Evolutionary conservation across 106 monocot species (phyloP), one percentile per base, ranked within the genome.

Genomic region (Dendrobium huoshanense): DNA sequence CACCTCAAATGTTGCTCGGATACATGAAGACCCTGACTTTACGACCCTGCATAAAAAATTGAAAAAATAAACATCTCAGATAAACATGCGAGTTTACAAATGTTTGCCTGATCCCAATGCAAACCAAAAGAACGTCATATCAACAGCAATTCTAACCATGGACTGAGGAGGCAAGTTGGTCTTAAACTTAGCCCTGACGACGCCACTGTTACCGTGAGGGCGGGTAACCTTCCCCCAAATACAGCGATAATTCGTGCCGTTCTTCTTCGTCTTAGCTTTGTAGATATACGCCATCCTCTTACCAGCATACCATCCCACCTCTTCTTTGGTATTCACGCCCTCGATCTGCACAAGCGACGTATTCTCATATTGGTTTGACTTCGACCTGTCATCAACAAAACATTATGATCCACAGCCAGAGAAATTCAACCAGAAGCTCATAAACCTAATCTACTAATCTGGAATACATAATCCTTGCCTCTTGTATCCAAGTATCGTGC

Each of bases 121-220:
- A 56, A 56, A 56, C 3, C 56, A 56, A 11, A 3, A 56, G 56
- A 56, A 56, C 56, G 56, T 3, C 65, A 11, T 1, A 6, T 0
- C 7, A 5, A 7, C 64, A 19, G 64, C 64, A 22, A 64, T 22
- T 37, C 80, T 20, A 29, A 96, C 96, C 96, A 94, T 96, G 80
- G 96, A 82, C 78, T 82, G 87, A 9, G 90, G 94, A 1, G 94
- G 92, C 15, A 96, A 85, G 77, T 96, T 94, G n/a, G 88, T 85
- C 83, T 84, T 87, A 79, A 96, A 96, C 86, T 96, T 94, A 68
- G 94, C 91, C 29, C 90, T 82, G 25, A 96, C 86, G n/a, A 96
- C 90, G 3, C 94, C 92, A 48, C 84, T 90, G 86, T 94, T 96
- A 4, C 92, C 89, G 25, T 96, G 94, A 2, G 94, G 93, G 17